phyloP scores from a whole-genome alignment of 768 basidiomycete species.

The Floccularia luteovirens region DNA sequence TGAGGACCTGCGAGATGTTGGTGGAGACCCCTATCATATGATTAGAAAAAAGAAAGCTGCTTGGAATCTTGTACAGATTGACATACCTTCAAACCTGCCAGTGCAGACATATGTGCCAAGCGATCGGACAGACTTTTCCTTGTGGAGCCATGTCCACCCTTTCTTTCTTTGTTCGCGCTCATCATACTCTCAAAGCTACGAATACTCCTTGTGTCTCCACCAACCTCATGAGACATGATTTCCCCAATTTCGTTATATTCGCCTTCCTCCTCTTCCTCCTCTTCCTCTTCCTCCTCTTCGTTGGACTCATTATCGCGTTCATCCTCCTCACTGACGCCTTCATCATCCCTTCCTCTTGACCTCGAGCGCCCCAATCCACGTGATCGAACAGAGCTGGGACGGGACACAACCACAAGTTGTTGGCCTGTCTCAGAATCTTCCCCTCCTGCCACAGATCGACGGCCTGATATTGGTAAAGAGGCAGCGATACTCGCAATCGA shows the following conservation, averaged over 20 bases:
- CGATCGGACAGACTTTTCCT: slow-evolving; percentile 78
- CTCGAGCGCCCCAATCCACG: slow-evolving; percentile 25
- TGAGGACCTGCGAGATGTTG: slow-evolving; percentile 31
- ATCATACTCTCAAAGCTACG: slow-evolving; percentile 86
- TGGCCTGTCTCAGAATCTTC: slow-evolving; percentile 33
- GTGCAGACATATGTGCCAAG: slow-evolving; percentile 69
- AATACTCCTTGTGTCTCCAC: slow-evolving; percentile 64
- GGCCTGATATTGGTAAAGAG: slow-evolving; percentile 48
- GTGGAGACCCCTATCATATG: slow-evolving; percentile 18
- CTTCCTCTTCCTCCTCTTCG: slow-evolving; percentile 23
- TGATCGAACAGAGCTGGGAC: slow-evolving; percentile 28
- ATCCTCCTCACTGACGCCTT: slow-evolving; percentile 25
- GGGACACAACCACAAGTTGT: slow-evolving; percentile 38
- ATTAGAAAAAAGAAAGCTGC: background rate
- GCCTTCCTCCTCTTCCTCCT: slow-evolving; percentile 32
- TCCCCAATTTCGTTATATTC: no score
- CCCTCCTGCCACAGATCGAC: slow-evolving; percentile 18
- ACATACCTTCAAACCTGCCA: slow-evolving; percentile 36
- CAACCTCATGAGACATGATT: slow-evolving; percentile 27
- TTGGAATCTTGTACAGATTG: background rate
- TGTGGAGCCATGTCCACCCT: slow-evolving; percentile 10
- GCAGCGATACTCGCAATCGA: slow-evolving; percentile 70
- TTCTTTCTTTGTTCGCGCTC: slow-evolving; percentile 31
- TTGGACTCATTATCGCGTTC: slow-evolving; percentile 20
- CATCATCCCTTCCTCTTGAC: slow-evolving; percentile 25